Percentiles rank a stretch among this genome's conserved stretches.
Evolutionary conservation across 2,329 filamentous ascomycete genomes (phyloP).

Genomic region (Dendrostoma leiphaemia): DNA sequence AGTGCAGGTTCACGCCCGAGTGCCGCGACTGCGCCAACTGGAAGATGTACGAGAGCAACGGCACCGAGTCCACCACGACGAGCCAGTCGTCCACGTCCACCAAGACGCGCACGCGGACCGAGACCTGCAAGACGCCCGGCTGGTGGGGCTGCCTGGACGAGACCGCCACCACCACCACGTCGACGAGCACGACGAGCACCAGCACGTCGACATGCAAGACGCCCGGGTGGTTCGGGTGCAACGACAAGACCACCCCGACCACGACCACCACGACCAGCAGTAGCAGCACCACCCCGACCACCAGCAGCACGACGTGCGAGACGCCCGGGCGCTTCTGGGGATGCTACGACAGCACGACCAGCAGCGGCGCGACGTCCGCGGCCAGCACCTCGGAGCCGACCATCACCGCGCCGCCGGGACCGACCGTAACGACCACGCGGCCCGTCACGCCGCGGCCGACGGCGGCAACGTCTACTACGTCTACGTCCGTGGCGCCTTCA

Average conservation of each 20-base stretch:
- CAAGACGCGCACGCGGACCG: constrained; percentile 68
- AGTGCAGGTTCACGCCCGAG: constrained; percentile 71
- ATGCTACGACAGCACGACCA: constrained; percentile 40
- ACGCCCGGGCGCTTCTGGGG: constrained; percentile 58
- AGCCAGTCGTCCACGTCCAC: constrained; percentile 56
- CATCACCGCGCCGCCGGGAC: constrained; percentile 25
- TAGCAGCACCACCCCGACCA: constrained; percentile 32
- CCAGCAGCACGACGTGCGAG: constrained; percentile 39
- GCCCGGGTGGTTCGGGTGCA: constrained; percentile 67
- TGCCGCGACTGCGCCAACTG: constrained; percentile 90
- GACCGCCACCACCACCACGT: constrained; percentile 47
- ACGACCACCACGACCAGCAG: constrained; percentile 34
- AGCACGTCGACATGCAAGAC: constrained; percentile 52
- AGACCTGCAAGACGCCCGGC: constrained; percentile 86
- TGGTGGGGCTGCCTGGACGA: constrained; percentile 85
- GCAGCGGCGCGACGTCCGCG: constrained; percentile 21
- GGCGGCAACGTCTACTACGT: constrained; percentile 24
- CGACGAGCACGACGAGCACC: constrained; percentile 41
- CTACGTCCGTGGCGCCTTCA: constrained; percentile 15
- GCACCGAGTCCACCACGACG: constrained; percentile 71
- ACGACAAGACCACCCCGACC: constrained; percentile 45
- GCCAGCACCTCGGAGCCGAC: constrained; percentile 23
- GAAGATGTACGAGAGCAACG: constrained; percentile 95
- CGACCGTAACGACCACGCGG: constrained; percentile 26
- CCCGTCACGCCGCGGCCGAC: constrained; percentile 31